These are phyloP conservation scores for Trichoderma gamsii DNA, from an alignment of 495 filamentous ascomycete genomes.

Conservation along the genomic window DNA sequence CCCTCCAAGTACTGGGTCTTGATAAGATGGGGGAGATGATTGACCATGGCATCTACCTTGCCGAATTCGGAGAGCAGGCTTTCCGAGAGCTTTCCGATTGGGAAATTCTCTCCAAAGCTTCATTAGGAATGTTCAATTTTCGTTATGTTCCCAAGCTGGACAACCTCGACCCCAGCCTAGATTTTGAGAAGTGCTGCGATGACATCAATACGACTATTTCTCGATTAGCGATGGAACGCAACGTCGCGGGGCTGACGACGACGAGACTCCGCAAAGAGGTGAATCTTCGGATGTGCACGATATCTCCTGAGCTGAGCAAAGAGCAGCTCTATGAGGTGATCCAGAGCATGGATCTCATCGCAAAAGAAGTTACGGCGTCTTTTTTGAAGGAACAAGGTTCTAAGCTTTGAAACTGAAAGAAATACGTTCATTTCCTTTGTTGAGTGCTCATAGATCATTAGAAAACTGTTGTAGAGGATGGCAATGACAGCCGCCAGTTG, in stretches of 20 bases:
- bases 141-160: slow-evolving; percentile 19
- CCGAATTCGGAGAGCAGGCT: slow-evolving; percentile 18
- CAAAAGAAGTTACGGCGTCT: neutral
- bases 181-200: neutral
- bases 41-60: slow-evolving; percentile 21
- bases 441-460: too few species aligned
- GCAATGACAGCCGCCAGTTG: too few species aligned
- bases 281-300: slow-evolving; percentile 24
- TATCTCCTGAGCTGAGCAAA: slow-evolving; percentile 20
- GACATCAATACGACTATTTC: neutral
- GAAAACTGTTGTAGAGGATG: too few species aligned
- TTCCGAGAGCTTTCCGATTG: slow-evolving; percentile 17
- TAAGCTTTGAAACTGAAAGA: neutral
- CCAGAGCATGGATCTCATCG: neutral
- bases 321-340: neutral
- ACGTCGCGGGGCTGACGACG: slow-evolving; percentile 21
- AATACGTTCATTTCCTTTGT: too few species aligned
- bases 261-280: slow-evolving; percentile 15
- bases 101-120: slow-evolving; percentile 19
- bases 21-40: slow-evolving; percentile 25
- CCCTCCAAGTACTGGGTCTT: slow-evolving; percentile 22
- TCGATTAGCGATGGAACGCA: slow-evolving; percentile 6
- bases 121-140: slow-evolving; percentile 21
- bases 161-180: neutral
- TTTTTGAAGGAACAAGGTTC: neutral